These are phyloP conservation scores for Nigrospora osmanthi DNA, from an alignment of 2,329 filamentous ascomycete genomes.

Conservation along the genomic window DNA sequence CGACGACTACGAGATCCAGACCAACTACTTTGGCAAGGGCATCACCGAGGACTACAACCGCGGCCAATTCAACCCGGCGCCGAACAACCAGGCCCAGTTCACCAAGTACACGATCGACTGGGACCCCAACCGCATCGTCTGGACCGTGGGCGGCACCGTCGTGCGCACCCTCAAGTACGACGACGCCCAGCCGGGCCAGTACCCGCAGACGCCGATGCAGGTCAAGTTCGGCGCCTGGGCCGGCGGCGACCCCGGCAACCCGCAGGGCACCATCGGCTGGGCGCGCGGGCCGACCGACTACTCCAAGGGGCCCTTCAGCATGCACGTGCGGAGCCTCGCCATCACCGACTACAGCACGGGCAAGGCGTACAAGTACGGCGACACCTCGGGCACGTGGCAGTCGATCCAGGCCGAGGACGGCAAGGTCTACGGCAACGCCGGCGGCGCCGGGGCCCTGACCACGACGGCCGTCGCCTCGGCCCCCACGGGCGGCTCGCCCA, in stretches of 20 bases:
- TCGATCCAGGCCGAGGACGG: conserved; percentile 81
- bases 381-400: conserved; percentile 68
- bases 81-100: conserved; percentile 64
- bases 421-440: conserved; percentile 60
- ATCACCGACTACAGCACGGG: conserved; percentile 93
- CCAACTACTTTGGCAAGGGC: conserved; percentile 96
- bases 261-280: conserved; percentile 80
- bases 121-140: conserved; percentile 78
- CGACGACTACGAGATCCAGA: conserved; percentile 71
- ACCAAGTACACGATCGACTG: conserved; percentile 90
- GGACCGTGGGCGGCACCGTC: conserved; percentile 72
- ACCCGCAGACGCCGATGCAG: conserved; percentile 93
- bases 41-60: conserved; percentile 80
- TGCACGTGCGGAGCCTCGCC: conserved; percentile 69
- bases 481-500: conserved; percentile 53
- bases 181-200: conserved; percentile 66
- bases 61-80: conserved; percentile 67
- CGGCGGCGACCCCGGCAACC: conserved; percentile 77
- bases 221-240: conserved; percentile 89
- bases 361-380: conserved; percentile 72
- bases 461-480: conserved; percentile 55
- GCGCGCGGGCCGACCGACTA: conserved; percentile 83
- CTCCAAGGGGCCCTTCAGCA: conserved; percentile 72
- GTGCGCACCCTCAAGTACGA: conserved; percentile 67
- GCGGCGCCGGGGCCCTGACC: conserved; percentile 40